Base-by-base conservation (phyloP, 352 stramenopile genomes). In the Pythium chondricola region DNA sequence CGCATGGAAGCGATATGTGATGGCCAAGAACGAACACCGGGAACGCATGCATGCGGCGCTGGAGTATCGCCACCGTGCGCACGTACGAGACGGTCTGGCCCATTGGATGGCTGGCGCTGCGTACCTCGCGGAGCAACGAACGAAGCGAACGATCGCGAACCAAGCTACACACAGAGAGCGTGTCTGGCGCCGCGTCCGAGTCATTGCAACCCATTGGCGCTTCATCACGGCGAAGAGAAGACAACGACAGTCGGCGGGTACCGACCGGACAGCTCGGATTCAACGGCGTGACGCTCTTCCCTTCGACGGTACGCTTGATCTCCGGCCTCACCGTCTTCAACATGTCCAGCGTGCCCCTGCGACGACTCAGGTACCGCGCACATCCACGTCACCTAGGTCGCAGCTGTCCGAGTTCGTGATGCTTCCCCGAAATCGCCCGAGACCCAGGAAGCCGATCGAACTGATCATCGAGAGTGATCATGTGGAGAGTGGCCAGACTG, bases 41-140 rank as follows among this genome's bases (percentile, higher is more conserved):
- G 50, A 73, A 10, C 66, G 65, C 2, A 64, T 82, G 36, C 74
- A 79, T 24, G 61, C 59, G 11, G 68, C 74, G 2, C 41, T 85
- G 5, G 68, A 81, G 31, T 77, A 78, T 57, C 68, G 71, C 3
- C 65, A 85, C 46, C 27, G 61, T 11, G 48, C 63, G 8, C 65
- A 79, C 52, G 41, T 83, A 29, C 62, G 64, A 8, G 56, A 73
- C 37, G 74, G 68, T 20, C 52, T 85, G 36, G 50, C 45, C 7
- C 57, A 70, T 36, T 85, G 74, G 74, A 65, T 79, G 18, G 65
- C 61, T n/a, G 63, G 65, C 18, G 65, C 66, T 11, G 21, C 66
- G 18, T 46, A 73, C 45, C 48, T 81, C 2, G 52, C 73, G 16
- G 43, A 71, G 11, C 44, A 71, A 17, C 68, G 71, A 45, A 63